These are phyloP conservation scores for Exophiala spinifera DNA, from an alignment of 2,329 filamentous ascomycete species.

Conservation along the genomic window DNA sequence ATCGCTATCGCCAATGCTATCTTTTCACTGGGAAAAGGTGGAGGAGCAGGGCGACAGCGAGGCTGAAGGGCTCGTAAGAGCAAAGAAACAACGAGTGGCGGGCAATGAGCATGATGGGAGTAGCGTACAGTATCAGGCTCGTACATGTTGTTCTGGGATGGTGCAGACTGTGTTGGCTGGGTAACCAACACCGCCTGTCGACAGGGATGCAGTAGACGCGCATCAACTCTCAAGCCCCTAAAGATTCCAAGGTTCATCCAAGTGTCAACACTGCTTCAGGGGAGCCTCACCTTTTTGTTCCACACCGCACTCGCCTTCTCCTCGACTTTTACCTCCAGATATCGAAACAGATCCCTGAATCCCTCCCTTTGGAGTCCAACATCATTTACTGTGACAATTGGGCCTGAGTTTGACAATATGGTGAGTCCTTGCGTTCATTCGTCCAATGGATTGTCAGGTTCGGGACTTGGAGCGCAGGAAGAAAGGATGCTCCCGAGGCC, in stretches of 20 bases:
- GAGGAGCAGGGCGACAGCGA: slow-evolving; percentile 2
- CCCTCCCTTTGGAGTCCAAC: no score
- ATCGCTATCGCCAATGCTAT: slow-evolving; percentile 19
- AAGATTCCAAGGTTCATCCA: not conserved
- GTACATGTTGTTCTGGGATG: not conserved
- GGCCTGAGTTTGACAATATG: slow-evolving; percentile 5
- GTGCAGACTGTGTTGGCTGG: slow-evolving; percentile 21
- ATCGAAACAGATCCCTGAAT: not conserved
- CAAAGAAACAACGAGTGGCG: no score
- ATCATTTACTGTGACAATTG: slow-evolving; percentile 1
- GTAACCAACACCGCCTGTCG: slow-evolving; percentile 5
- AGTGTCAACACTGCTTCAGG: slow-evolving; percentile 19
- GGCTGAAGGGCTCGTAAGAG: not conserved
- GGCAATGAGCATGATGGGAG: no score
- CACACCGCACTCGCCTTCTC: slow-evolving; percentile 5
- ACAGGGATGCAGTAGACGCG: not conserved
- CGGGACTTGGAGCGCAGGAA: slow-evolving; percentile 1
- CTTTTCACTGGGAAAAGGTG: slow-evolving; percentile 13
- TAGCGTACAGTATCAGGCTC: no score
- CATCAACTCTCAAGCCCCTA: slow-evolving; percentile 5
- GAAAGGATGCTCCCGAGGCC: slow-evolving; percentile 9
- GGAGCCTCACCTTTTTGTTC: slow-evolving; percentile 10
- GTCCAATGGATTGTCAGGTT: slow-evolving; percentile 12
- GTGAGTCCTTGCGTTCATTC: slow-evolving; percentile 23
- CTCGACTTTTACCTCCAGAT: not conserved